Evolutionary conservation across 2,329 filamentous ascomycete species (phyloP), one percentile per base, ranked within the genome.

Genomic region (Orbilia oligospora): DNA sequence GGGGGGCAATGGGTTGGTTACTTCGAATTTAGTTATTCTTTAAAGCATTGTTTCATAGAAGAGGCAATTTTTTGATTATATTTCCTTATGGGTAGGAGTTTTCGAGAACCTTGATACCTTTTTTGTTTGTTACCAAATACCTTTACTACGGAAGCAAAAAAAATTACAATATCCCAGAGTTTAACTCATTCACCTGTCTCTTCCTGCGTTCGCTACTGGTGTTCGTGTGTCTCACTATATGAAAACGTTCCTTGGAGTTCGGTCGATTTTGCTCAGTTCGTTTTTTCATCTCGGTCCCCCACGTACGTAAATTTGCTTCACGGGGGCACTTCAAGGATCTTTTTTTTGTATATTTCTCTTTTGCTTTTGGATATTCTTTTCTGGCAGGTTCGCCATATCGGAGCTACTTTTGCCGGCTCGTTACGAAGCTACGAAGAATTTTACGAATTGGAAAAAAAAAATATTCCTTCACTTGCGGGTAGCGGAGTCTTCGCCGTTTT

Each of bases 21-120:
- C 58, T 24, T 69, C 51, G 36, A 69, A 24, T 51, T 68, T 53
- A 51, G 46, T 68, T 44, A 41, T 55, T 56, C 30, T 69, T 44
- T 27, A 58, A 22, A 48, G 49, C 38, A 68, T 65, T 56, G 65
- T 71, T 66, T 76, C 64, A 76, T 76, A 76, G 72, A 76, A 71
- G 44, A 63, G 66, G 65, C 63, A 70, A 9, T 38, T 65, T 76
- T 56, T 22, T 63, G 20, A 33, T 63, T 51, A 33, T 61, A 20
- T 70, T 41, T 46, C 51, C 55, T 63, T 73, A 27, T 51, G 49
- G 55, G 18, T 9, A 46, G 72, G 72, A 76, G 72, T 76, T 76
- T 61, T 65, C 58, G 66, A 58, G 51, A 61, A 27, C 49, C 24
- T 73, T 76, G 72, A 76, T 76, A 71, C 72, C 72, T 76, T 53